phyloP scores from a whole-genome alignment of 352 stramenopile genomes.

The Thalassiosira ordinaria region DNA sequence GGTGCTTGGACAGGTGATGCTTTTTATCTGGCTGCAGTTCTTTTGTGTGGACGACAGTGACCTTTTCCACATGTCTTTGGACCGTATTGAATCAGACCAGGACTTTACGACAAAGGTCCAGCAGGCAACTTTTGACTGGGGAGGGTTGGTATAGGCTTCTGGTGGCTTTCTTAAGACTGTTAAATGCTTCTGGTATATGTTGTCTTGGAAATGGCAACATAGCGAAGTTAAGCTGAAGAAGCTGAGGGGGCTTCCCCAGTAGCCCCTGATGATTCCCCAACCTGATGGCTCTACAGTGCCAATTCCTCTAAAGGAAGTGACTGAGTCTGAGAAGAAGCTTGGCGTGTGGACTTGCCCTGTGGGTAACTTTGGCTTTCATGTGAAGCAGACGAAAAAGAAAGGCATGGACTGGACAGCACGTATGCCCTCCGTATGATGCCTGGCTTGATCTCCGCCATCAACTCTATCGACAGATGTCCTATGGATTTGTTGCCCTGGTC shows the following conservation, averaged over 20 bases:
- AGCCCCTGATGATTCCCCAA: not conserved
- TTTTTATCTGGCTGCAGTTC: too few relatives aligned
- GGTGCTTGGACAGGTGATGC: too few relatives aligned
- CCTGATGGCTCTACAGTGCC: too few relatives aligned
- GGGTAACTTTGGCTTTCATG: not conserved
- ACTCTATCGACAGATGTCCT: not conserved
- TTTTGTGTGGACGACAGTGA: too few relatives aligned
- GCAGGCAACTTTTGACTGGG: not conserved
- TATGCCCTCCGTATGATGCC: too few relatives aligned
- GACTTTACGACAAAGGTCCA: too few relatives aligned
- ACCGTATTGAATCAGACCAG: too few relatives aligned
- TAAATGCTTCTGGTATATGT: not conserved
- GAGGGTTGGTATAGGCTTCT: not conserved
- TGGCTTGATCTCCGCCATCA: too few relatives aligned
- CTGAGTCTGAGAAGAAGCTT: not conserved
- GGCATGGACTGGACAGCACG: not conserved
- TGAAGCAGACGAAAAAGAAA: not conserved
- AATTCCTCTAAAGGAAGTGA: not conserved
- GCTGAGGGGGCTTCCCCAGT: not conserved
- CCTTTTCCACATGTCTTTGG: too few relatives aligned
- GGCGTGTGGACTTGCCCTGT: not conserved
- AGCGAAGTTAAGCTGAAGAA: too few relatives aligned
- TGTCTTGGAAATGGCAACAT: not conserved
- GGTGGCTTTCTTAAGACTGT: not conserved
- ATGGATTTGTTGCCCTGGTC: constrained; percentile 10